phyloP scores from a whole-genome alignment of 1,139 yeast genomes.

The Sugiyamaella xylanicola region DNA sequence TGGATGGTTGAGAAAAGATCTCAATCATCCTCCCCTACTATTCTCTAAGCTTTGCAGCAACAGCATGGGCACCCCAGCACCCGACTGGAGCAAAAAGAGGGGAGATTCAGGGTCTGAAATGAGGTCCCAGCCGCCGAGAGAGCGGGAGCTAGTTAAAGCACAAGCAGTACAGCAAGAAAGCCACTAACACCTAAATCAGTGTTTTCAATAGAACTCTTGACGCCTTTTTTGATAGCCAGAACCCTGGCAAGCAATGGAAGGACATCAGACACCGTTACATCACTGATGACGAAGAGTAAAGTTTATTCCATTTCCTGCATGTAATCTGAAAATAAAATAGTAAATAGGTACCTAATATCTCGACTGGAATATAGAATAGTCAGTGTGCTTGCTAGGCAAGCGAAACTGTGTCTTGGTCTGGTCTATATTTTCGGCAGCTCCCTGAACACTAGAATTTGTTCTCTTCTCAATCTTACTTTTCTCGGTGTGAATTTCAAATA shows the following conservation, averaged over 20 bases:
- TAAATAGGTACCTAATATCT: not conserved
- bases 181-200: slow-evolving; percentile 30
- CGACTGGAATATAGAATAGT: not conserved
- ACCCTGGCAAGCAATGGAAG: slow-evolving; percentile 96
- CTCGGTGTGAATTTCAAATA: too few relatives aligned
- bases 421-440: not conserved
- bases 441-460: too few relatives aligned
- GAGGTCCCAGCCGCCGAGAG: not conserved
- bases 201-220: slow-evolving; percentile 80
- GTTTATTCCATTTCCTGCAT: not conserved
- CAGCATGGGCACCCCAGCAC: too few relatives aligned
- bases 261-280: slow-evolving; percentile 72
- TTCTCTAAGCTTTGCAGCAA: too few relatives aligned
- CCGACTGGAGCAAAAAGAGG: too few relatives aligned
- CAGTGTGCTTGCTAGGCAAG: not conserved
- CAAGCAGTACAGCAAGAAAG: too few relatives aligned
- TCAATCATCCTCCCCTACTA: not conserved
- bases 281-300: slow-evolving; percentile 36
- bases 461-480: too few relatives aligned
- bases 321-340: not conserved
- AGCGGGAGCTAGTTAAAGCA: too few relatives aligned
- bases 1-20: not conserved
- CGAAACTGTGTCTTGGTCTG: not conserved
- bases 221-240: slow-evolving; percentile 81
- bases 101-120: too few relatives aligned